Base-by-base conservation (phyloP, 2,329 filamentous ascomycete genomes). In the Phyllosticta capitalensis region DNA sequence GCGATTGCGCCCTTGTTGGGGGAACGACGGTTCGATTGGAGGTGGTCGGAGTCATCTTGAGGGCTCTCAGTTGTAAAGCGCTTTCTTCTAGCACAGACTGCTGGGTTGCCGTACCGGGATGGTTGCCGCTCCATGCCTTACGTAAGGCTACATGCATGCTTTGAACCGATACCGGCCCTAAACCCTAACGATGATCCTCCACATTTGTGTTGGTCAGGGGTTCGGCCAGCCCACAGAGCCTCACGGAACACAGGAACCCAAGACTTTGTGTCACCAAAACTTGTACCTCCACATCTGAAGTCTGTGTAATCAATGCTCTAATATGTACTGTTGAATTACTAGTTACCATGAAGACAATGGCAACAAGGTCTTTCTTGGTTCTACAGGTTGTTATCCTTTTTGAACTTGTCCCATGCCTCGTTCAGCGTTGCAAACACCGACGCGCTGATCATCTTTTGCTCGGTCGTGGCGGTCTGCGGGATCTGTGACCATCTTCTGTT, bases 371-470 rank as follows among this genome's bases (percentile, higher is more conserved):
- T n/a, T n/a, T 21, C 45, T 21, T 24, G 10, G 33, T 33, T 55
- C 45, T 49, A 84, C 49, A 84, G 72, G 56, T 77, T 78, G 66
- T 87, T 86, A 64, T 86, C 83, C 52, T 74, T 74, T 71, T 83
- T 84, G 72, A 87, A 87, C 68, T 84, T 85, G 66, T 86, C 84
- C 84, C 84, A 87, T 7, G 84, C 83, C 68, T 86, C 84, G 64
- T 87, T 87, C 65, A 87, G 68, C 12, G 81, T 81, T 63, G 81
- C 83, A 64, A 87, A 87, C 2, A 87, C 84, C 2, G 82, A 79
- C 24, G 81, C 82, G 64, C 83, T 83, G 63, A 86, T 83, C 84
- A 87, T 87, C 59, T 77, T 78, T 69, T 87, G 84, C 66, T 87
- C 84, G 0, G 83, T 86, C 2, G 83, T 85, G n/a, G 84, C 84